Conservation (phyloP, 1,139 yeast species). For the Meyerozyma athensensis region DNA sequence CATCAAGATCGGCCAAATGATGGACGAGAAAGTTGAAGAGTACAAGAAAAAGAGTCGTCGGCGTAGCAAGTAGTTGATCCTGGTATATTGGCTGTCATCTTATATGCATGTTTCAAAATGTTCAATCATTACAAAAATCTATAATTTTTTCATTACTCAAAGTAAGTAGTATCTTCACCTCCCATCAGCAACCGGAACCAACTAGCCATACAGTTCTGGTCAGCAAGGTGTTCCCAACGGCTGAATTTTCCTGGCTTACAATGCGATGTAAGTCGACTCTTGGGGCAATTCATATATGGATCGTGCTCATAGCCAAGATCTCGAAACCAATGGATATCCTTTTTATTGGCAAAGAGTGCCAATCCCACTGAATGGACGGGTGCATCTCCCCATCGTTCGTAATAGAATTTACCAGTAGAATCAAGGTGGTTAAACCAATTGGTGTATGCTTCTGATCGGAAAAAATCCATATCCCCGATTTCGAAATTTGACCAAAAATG, state of each 20-base stretch:
- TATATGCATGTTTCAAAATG: not conserved
- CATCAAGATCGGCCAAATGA: not conserved
- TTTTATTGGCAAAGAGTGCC: slow-evolving; percentile 66
- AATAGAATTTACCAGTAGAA: slow-evolving; percentile 70
- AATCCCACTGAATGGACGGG: slow-evolving; percentile 80
- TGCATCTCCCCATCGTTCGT: slow-evolving; percentile 92
- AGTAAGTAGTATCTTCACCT: not conserved
- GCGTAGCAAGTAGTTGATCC: not conserved
- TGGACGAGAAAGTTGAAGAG: slow-evolving; percentile 3
- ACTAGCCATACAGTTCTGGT: slow-evolving; percentile 69
- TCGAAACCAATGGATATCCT: slow-evolving; percentile 78
- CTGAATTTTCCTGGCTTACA: slow-evolving; percentile 44
- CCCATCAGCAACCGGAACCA: slow-evolving; percentile 65
- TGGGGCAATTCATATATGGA: slow-evolving; percentile 77
- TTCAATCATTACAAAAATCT: not conserved
- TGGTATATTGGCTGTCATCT: not conserved
- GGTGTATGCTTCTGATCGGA: slow-evolving; percentile 59
- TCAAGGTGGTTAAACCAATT: slow-evolving; percentile 65
- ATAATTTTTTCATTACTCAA: not conserved
- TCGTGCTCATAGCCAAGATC: slow-evolving; percentile 76
- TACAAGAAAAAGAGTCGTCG: not conserved
- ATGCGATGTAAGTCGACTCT: slow-evolving; percentile 23
- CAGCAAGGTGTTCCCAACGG: slow-evolving; percentile 38
- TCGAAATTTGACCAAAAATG: slow-evolving; percentile 90
- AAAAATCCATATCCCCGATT: slow-evolving; percentile 77